phyloP scores from a whole-genome alignment of 2,329 filamentous ascomycete species.

The Talaromyces piceae region DNA sequence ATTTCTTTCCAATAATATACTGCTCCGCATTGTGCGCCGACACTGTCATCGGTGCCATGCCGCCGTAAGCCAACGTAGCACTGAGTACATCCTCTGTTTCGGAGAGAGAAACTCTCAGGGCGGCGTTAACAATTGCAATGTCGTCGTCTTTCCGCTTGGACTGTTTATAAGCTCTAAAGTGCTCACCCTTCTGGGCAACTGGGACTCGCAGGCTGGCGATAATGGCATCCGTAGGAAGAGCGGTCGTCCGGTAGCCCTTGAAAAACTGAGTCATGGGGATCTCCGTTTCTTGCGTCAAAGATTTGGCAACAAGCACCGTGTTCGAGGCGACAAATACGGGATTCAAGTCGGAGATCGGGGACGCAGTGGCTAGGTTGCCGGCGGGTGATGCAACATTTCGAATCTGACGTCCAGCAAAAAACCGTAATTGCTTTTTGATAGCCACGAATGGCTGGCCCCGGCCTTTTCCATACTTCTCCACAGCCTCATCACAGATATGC shows the following conservation, averaged over 20 bases:
- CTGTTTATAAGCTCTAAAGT: conserved; percentile 87
- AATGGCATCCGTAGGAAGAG: conserved; percentile 70
- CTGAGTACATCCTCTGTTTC: conserved; percentile 63
- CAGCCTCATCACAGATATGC: conserved; percentile 69
- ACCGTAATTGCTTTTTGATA: conserved; percentile 87
- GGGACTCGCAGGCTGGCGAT: conserved; percentile 86
- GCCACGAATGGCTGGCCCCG: conserved; percentile 77
- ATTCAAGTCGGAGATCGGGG: conserved; percentile 93
- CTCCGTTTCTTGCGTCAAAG: conserved; percentile 62
- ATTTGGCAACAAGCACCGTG: conserved; percentile 73
- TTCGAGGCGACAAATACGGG: conserved; percentile 87
- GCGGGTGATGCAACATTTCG: conserved; percentile 96
- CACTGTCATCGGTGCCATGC: conserved; percentile 90
- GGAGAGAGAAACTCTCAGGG: conserved; percentile 66
- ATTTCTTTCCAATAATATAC: conserved; percentile 68
- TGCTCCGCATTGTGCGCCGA: conserved; percentile 69
- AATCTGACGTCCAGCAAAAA: conserved; percentile 92
- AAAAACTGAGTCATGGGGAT: conserved; percentile 94
- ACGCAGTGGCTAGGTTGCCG: conserved; percentile 88
- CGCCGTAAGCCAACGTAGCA: conserved; percentile 80
- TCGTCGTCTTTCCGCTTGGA: conserved; percentile 97
- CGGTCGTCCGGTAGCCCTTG: conserved; percentile 80
- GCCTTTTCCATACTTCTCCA: conserved; percentile 65
- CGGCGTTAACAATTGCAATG: conserved; percentile 92
- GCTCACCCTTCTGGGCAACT: conserved; percentile 67